phyloP scores from a whole-genome alignment of 805 yeast species.

The Sugiyamaella smithiae region DNA sequence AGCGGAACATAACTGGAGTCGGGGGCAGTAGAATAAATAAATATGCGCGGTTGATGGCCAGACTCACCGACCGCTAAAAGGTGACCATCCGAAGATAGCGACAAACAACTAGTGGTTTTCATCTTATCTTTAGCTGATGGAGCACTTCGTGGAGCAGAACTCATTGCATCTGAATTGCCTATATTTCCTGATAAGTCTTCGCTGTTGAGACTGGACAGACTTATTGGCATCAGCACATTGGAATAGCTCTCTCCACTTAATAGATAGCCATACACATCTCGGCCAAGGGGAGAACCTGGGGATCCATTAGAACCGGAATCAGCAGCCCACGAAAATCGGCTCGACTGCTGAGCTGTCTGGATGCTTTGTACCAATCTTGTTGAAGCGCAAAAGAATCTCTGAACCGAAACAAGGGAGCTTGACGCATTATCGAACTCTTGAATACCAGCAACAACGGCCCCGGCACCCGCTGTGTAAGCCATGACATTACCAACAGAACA shows the following conservation, averaged over 20 bases:
- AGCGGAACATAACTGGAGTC: constrained; percentile 49
- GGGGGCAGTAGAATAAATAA: constrained; percentile 54
- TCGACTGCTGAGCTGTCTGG: constrained; percentile 7
- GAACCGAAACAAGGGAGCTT: constrained; percentile 6
- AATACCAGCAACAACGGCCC: constrained; percentile 25
- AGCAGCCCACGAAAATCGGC: constrained; percentile 11
- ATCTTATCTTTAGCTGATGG: constrained; percentile 37
- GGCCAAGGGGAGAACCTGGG: background rate
- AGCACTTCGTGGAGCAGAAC: background rate
- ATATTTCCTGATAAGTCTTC: constrained; percentile 2
- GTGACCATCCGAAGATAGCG: constrained; percentile 52
- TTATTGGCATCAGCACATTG: constrained; percentile 7
- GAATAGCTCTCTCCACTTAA: constrained; percentile 1
- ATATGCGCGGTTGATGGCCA: constrained; percentile 65
- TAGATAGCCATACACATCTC: constrained; percentile 17
- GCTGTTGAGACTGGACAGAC: constrained; percentile 2
- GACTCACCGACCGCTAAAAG: constrained; percentile 67
- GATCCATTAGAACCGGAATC: constrained; percentile 1
- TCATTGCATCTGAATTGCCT: background rate
- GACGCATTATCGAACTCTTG: constrained; percentile 2
- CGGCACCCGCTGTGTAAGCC: constrained; percentile 32
- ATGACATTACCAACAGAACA: constrained; percentile 18
- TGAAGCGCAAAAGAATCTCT: constrained; percentile 20
- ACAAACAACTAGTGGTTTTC: constrained; percentile 54
- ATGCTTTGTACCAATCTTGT: constrained; percentile 19